These are phyloP conservation scores for Mychonastes homosphaera DNA, from an alignment of 139 green algal genomes.

Conservation along the genomic window DNA sequence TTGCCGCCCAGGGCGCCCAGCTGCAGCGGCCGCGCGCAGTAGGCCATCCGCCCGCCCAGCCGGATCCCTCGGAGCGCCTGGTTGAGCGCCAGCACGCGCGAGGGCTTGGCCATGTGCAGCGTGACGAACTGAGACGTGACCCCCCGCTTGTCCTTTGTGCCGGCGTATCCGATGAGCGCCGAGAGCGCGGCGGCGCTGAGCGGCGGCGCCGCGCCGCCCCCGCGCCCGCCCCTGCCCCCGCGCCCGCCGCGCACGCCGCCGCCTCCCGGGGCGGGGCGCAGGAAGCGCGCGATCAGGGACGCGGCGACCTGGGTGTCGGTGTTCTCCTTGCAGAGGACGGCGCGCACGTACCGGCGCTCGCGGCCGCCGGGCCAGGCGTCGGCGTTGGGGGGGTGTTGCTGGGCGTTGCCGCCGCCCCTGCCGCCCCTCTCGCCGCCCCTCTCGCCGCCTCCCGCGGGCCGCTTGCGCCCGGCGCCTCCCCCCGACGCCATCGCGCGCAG, in stretches of 20 bases:
- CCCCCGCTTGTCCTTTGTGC: constrained; percentile 92
- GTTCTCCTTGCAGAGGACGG: constrained; percentile 85
- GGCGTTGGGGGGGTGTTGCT: constrained; percentile 6
- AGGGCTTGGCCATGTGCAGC: constrained; percentile 40
- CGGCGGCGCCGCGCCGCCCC: constrained; percentile 2
- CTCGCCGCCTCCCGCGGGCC: not conserved
- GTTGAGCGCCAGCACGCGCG: constrained; percentile 39
- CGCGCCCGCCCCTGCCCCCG: not conserved
- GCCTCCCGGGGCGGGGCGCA: not conserved
- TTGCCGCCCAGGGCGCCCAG: constrained; percentile 73
- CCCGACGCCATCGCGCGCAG: not conserved
- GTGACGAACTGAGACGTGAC: constrained; percentile 76
- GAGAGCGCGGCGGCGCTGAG: constrained; percentile 4
- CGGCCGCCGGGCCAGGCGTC: constrained; percentile 34
- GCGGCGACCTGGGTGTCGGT: constrained; percentile 61
- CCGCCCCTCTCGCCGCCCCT: constrained; percentile 7
- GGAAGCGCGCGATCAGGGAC: constrained; percentile 3
- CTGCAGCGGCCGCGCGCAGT: constrained; percentile 20
- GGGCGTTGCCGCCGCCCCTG: not conserved
- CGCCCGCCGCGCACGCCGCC: not conserved
- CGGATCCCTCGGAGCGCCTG: not conserved
- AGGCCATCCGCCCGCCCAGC: not conserved
- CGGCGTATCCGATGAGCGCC: constrained; percentile 39
- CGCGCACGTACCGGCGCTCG: constrained; percentile 37
- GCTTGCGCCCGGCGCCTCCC: not conserved